Evolutionary conservation across 176 grass and related monocot species (phyloP).

Genomic region (Aegilops umbellulata): DNA sequence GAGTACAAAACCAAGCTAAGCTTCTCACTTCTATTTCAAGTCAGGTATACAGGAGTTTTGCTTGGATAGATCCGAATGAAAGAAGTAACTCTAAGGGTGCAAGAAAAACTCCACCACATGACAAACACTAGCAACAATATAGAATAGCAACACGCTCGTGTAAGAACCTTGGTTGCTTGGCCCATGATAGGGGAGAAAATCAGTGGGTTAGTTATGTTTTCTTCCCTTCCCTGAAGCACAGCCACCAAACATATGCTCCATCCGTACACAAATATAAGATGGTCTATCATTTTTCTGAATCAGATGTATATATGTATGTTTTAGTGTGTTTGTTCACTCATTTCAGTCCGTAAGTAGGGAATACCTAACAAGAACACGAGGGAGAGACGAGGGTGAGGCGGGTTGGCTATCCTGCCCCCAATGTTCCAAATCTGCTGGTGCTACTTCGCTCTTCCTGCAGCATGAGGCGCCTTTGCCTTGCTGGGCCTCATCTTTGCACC

Average conservation of each 20-base stretch:
- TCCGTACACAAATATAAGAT: no score
- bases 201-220: background rate
- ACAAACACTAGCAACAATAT: background rate
- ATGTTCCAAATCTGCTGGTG: background rate
- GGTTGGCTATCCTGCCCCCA: background rate
- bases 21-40: background rate
- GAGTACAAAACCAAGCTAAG: background rate
- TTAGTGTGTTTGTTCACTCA: no score
- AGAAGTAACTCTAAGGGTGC: background rate
- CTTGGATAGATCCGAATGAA: background rate
- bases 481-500: background rate
- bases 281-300: no score
- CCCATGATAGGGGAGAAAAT: background rate
- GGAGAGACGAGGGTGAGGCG: background rate
- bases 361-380: background rate
- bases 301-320: no score
- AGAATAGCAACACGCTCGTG: background rate
- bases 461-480: background rate
- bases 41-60: background rate
- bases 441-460: background rate
- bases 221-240: background rate
- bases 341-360: no score
- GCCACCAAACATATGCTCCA: background rate
- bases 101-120: background rate
- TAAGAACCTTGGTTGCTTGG: background rate